A percentile compares a stretch with the other conserved stretches of the same genome.
Evolutionary conservation across 305 asterid species (phyloP).

Genomic region (Fraxinus paxiana): DNA sequence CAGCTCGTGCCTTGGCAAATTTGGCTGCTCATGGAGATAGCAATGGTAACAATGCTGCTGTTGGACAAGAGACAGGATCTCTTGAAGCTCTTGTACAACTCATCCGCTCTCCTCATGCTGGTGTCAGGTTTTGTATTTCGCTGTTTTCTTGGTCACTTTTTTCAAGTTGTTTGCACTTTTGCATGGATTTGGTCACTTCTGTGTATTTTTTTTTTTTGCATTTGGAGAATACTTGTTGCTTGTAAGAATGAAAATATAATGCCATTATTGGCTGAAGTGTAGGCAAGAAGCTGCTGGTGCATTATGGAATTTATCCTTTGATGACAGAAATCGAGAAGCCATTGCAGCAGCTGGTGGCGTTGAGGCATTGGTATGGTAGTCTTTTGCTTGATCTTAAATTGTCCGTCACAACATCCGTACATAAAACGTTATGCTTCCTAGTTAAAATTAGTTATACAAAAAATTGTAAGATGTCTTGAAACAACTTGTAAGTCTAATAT

Average conservation of each 20-base stretch:
- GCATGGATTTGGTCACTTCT: not conserved
- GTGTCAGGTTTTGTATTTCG: constrained; percentile 38
- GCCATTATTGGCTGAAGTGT: not conserved
- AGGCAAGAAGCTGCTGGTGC: constrained; percentile 69
- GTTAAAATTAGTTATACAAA: not conserved
- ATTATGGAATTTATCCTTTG: constrained; percentile 55
- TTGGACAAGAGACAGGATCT: constrained; percentile 57
- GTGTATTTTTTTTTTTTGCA: not conserved
- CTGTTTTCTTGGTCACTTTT: not conserved
- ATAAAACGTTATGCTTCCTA: not conserved
- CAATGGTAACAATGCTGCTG: constrained; percentile 50
- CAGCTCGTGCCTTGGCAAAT: constrained; percentile 58
- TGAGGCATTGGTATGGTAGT: constrained; percentile 45
- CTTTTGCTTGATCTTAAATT: not conserved
- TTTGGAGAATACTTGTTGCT: not conserved
- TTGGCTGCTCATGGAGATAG: constrained; percentile 61
- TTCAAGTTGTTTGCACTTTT: not conserved
- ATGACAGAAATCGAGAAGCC: constrained; percentile 56
- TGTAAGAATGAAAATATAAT: not conserved
- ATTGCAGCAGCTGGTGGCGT: constrained; percentile 56
- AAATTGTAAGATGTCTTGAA: not conserved
- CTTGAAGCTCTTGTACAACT: constrained; percentile 56
- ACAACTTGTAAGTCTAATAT: not conserved
- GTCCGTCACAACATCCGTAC: not conserved
- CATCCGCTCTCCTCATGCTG: constrained; percentile 46